Base-by-base conservation (phyloP, 1,139 yeast species). In the Sugiyamaella sp. region DNA sequence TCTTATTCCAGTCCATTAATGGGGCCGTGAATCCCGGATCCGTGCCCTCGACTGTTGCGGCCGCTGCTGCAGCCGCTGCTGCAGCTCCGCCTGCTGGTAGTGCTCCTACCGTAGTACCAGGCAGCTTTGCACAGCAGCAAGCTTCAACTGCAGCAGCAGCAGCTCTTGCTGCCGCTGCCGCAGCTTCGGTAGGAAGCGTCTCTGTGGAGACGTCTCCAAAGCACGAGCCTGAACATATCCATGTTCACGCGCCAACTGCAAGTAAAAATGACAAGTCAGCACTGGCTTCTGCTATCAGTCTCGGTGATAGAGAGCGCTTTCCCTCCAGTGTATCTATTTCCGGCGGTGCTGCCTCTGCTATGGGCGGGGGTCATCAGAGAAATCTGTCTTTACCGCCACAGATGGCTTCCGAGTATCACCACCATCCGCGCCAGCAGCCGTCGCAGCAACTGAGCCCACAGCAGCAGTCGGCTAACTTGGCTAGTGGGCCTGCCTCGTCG, bases 1-100 rank as follows among this genome's bases (percentile, higher is more conserved):
- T 75, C 35, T 69, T 89, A 66, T 85, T 89, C 63, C 58, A 58
- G 37, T 43, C 55, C 9, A 52, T 45, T 10, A 50, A 33, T 25
- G 53, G 56, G 14, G 51, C 53, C 1, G 54, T 54, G n/a, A 44
- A 44, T 33, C 48, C 39, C 3, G 48, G 48, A 1, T 51, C 49
- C 4, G 39, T 47, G 12, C 43, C 53, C 3, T 48, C 58, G 4
- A 17, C 56, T 8, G 47, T 46, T 19, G 51, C 60, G 1, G 29
- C 54, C 16, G 46, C 52, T 20, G 52, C 53, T n/a, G 42, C 32
- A 5, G 45, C 55, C 29, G 42, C 53, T 2, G 51, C 25, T 22
- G 48, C 54, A 21, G 32, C 49, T 10, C 37, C 58, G n/a, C 19
- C 53, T 5, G 14, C 14, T 29, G 35, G 35, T 29, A 29, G 35